Evolutionary conservation across 768 basidiomycete species (phyloP), one percentile per base, ranked within the genome.

Genomic region (Suillus ampliporus): DNA sequence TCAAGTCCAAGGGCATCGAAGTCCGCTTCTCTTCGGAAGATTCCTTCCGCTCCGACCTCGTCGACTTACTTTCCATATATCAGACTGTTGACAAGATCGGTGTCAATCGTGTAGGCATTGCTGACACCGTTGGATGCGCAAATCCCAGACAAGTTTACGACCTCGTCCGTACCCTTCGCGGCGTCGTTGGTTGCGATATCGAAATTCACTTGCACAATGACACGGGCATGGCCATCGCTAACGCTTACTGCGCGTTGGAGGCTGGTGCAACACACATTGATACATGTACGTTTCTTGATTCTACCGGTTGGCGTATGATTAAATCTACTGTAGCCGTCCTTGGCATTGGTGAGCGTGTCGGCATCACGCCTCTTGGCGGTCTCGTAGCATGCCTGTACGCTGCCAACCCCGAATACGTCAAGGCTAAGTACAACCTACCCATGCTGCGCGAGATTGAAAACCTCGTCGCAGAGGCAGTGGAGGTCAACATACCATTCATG

Each of bases 11-110:
- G 91, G 91, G 90, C 64, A 97, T 99, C 72, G 97, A 99, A 81
- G 94, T 99, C 75, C 95, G 97, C 63, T 99, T 99, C 86, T 99
- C 97, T 5, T 96, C 97, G 34, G 97, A 99, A 78, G 97, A 99
- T 77, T 97, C 95, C 21, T 99, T 99, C 94, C 94, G 97, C 68
- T 98, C 96, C 69, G 97, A 99, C 80, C 89, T 99, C 63, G 97
- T 99, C 78, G 97, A 99, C 80, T 86, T 99, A 50, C 84, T 99
- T 47, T 96, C 94, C 23, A 98, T 99, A 81, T 99, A 99, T 84
- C 95, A 97, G 78, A 96, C 97, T 53, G 97, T 99, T 54, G 97
- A 99, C 82, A 98, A 98, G 84, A 95, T 99, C 72, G 97, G 97
- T 60, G 96, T 99, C 50, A 94, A 99, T 83, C 89, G 97, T 65